phyloP scores from a whole-genome alignment of 2,329 filamentous ascomycete genomes.

The Pseudogymnoascus sp. region DNA sequence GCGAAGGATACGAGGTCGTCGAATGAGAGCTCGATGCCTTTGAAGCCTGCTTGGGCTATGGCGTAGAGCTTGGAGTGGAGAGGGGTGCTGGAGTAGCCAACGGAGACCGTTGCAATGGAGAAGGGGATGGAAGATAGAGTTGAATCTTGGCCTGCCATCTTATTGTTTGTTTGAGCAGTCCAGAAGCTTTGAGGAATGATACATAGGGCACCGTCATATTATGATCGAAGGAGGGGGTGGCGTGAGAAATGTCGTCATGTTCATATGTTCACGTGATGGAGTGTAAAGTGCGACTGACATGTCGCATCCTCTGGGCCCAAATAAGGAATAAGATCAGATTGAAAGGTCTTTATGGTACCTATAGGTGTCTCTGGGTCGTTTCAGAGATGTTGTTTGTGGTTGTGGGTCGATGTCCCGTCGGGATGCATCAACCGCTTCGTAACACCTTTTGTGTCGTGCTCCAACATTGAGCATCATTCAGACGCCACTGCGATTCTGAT shows the following conservation, averaged over 20 bases:
- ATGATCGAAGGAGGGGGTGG: background rate
- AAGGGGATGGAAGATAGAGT: conserved; percentile 33
- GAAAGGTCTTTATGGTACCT: background rate
- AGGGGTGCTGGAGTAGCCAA: conserved; percentile 41
- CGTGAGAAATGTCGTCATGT: background rate
- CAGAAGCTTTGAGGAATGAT: background rate
- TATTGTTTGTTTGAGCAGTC: background rate
- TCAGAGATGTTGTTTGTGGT: background rate
- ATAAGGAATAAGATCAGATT: background rate
- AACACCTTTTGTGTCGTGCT: background rate
- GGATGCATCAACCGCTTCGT: background rate
- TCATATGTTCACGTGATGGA: background rate
- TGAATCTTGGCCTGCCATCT: conserved; percentile 1
- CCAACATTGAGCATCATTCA: background rate
- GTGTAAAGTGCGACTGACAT: background rate
- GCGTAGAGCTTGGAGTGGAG: conserved; percentile 54
- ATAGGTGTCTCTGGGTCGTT: background rate
- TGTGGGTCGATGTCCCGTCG: background rate
- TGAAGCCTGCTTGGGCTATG: conserved; percentile 58
- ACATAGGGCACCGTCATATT: background rate
- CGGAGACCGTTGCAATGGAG: conserved; percentile 50
- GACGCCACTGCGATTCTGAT: background rate
- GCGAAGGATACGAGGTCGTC: conserved; percentile 63
- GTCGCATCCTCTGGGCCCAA: background rate
- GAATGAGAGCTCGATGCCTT: conserved; percentile 66